Base-by-base conservation (phyloP, 148 eudicot species). In the Rhododendron ovatum region DNA sequence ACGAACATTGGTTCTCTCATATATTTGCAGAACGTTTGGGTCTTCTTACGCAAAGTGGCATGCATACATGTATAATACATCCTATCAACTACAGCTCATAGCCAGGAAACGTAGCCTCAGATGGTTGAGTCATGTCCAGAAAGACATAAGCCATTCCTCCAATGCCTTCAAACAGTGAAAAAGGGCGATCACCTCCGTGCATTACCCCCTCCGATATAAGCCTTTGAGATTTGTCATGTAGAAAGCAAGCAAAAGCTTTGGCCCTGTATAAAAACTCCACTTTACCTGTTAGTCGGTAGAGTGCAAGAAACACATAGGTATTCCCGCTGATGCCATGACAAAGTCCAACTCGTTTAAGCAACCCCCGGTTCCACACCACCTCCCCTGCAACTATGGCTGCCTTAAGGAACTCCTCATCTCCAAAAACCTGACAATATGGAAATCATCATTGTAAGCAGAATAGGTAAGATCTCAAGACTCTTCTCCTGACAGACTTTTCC, bases 311-410 rank as follows among this genome's bases (percentile, higher is more conserved):
- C 22, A 89, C 93, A 47, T 92, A 96, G 7, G 96, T 87, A 83
- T 95, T 96, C 81, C 99, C 98, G 65, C 98, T 92, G 12, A 95
- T 87, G 43, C 99, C 99, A 28, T 96, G 96, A 85, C 98, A 95
- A 24, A 95, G 86, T 8, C 98, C 99, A 20, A 96, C 98, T 86
- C 94, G 90, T 89, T 93, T 95, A 30, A 93, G 95, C 73, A 96
- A 88, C 37, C 99, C 99, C 15, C 98, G 92, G 45, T 91, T 85
- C 98, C 98, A 96, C 10, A 95, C 97, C 51, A 96, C 93, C 86
- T 95, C 95, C 78, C 91, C 93, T 55, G 97, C 97, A 83, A 93
- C 93, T 47, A 88, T 59, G 11, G 97, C 98, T 22, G 97, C 98
- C 80, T 91, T 89, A 47, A 90, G 88, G 86, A 96, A 93, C 30